Base-by-base conservation (phyloP, 805 yeast species). In the Phaffomyces opuntiae region DNA sequence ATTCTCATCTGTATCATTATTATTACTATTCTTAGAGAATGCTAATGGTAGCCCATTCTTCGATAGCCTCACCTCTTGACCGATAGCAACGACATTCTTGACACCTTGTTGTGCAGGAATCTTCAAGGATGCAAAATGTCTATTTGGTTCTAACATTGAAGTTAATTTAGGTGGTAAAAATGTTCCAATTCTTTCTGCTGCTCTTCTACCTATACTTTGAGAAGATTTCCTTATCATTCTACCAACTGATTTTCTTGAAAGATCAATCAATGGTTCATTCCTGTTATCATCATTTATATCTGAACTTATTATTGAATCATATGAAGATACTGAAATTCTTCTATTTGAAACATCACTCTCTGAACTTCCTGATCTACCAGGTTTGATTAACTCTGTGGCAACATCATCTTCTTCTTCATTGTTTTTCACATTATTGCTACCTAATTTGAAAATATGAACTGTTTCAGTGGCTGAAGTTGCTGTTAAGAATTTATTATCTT, bases 391-490 rank as follows among this genome's bases (percentile, higher is more conserved):
- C 26, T 53, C 57, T 9, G 31, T 9, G 31, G 31, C 14, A 11
- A 29, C 13, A 13, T 41, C 53, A 13, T 50, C 29, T 4, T 44
- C 14, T 12, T 39, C 49, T 3, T 38, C 25, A 4, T 24, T 58
- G 12, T 50, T 57, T 39, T 55, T 67, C 16, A 65, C 45, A 13
- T 29, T 29, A 11, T 29, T 29, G 13, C 13, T 9, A 45, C 70
- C 85, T 44, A 90, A 64, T 47, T 89, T 75, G 71, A 91, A 93
- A 35, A 93, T 80, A 63, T 93, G 99, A 21, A 93, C 90, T 0
- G 99, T 93, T 38, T 87, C 95, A 19, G 95, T 87, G 3, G 95
- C 80, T 26, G 95, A 83, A 11, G 91, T 79, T 25, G 91, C 96
- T n/a, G 87, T 77, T 29, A 93, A 68, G 50, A 83, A 77, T 14